Base-by-base conservation (phyloP, 345 rosid species). In the Camelina sativa region DNA sequence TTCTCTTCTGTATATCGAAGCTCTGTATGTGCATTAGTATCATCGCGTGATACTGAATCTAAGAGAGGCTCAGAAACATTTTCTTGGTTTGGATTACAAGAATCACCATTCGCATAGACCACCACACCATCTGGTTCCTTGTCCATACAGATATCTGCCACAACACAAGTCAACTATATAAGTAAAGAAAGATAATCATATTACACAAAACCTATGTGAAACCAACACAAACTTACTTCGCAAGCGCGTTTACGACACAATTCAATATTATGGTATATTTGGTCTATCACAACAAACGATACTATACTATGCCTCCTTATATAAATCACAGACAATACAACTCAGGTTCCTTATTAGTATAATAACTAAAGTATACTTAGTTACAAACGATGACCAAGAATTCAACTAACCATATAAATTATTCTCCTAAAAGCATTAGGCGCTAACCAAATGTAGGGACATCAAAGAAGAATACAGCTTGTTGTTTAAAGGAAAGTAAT, bases 111-210 rank as follows among this genome's bases (percentile, higher is more conserved):
- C 11, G 84, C 82, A 69, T 81, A 84, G 34, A 84, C 82, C 57
- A 83, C 77, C 40, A 83, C 85, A 73, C 80, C 81, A 82, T 89
- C 88, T 44, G 87, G 86, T 79, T 86, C 93, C 73, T 92, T 92
- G 80, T 92, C 98, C 90, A 84, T 86, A 80, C 95, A 88, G 30
- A 87, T 83, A 76, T 90, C 95, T 28, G 84, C 71, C 57, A 76
- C 80, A 75, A 86, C 19, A 52, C 84, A 84, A 92, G 88, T 86
- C 43, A 65, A 65, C 55, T 10, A 23, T 23, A 23, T 23, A 86
- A 81, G 71, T 75, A 59, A 54, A 84, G 73, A 54, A 69, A 28
- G 30, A 20, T 20, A 23, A 67, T 75, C 47, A 58, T 67, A 48
- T 47, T 65, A 48, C 48, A 15, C 15, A 67, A 0, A 25, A 23